Conservation (phyloP, 441 rosid genomes). For the Sinapis alba region DNA sequence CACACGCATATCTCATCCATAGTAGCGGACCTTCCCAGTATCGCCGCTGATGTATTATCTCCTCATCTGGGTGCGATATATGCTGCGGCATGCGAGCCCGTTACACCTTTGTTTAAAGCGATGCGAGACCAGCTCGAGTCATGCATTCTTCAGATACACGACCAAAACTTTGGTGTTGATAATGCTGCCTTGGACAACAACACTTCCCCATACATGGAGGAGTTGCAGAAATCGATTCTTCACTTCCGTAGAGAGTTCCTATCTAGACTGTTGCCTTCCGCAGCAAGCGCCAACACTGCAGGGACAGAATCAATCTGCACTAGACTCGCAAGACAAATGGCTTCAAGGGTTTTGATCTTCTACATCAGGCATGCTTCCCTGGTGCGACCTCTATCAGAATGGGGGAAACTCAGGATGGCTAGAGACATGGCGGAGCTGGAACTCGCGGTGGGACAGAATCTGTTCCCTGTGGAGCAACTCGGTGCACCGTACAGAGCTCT, state of each 20-base stretch:
- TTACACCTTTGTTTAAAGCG: constrained; percentile 86
- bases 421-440: constrained; percentile 99
- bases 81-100: constrained; percentile 86
- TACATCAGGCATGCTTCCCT: constrained; percentile 94
- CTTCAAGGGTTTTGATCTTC: constrained; percentile 83
- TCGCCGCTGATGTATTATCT: constrained; percentile 84
- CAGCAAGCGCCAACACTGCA: constrained; percentile 51
- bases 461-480: constrained; percentile 94
- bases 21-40: constrained; percentile 66
- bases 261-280: constrained; percentile 75
- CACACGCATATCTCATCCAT: constrained; percentile 76
- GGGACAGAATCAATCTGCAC: constrained; percentile 90
- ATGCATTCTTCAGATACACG: constrained; percentile 90
- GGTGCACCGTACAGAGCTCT: constrained; percentile 96
- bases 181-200: constrained; percentile 89
- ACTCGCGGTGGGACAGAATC: constrained; percentile 88
- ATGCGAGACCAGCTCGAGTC: constrained; percentile 92
- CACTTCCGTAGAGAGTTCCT: constrained; percentile 90
- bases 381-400: constrained; percentile 91
- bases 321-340: constrained; percentile 84
- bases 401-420: constrained; percentile 96
- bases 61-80: constrained; percentile 73
- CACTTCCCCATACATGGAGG: constrained; percentile 97
- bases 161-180: constrained; percentile 82
- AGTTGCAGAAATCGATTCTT: constrained; percentile 79